A percentile compares a stretch with the other conserved stretches of the same genome.
Evolutionary conservation across 139 green algal species (phyloP).

Genomic region (Yamagishiella unicocca): DNA sequence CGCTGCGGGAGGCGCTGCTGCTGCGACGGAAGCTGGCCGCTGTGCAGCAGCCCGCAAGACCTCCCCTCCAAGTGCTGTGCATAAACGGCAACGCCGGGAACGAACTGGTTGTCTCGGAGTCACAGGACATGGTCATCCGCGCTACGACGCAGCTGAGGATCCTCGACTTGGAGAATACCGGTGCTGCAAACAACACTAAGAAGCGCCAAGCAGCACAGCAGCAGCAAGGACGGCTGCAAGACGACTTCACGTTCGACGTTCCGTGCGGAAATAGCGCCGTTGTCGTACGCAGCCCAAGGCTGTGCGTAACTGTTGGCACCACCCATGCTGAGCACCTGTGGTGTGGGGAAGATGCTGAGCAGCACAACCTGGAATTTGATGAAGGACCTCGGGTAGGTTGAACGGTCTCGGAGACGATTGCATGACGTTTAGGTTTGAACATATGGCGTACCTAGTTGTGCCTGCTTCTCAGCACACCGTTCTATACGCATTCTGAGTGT

Average conservation of each 20-base stretch:
- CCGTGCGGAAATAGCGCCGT: background rate
- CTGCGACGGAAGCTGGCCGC: background rate
- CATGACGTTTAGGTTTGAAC: too few relatives aligned
- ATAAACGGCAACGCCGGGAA: background rate
- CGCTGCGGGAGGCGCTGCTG: background rate
- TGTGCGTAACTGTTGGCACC: background rate
- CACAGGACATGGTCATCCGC: too few relatives aligned
- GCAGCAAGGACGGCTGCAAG: background rate
- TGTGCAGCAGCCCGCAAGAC: background rate
- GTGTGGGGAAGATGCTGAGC: too few relatives aligned
- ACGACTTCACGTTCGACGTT: slow-evolving; percentile 34
- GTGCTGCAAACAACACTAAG: background rate
- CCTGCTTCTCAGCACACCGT: too few relatives aligned
- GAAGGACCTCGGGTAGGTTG: too few relatives aligned
- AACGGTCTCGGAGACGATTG: too few relatives aligned
- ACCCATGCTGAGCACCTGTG: background rate
- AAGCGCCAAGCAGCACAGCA: background rate
- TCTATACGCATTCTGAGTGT: too few relatives aligned
- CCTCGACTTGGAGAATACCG: too few relatives aligned
- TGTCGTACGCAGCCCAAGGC: background rate
- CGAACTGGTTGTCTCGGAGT: background rate
- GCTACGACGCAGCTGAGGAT: too few relatives aligned
- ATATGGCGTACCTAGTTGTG: too few relatives aligned
- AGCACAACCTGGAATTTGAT: too few relatives aligned
- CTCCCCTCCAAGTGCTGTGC: background rate